A percentile compares a stretch with the other conserved stretches of the same genome.
Evolutionary conservation across 805 yeast genomes (phyloP).

Genomic region (Blastobotrys americana): DNA sequence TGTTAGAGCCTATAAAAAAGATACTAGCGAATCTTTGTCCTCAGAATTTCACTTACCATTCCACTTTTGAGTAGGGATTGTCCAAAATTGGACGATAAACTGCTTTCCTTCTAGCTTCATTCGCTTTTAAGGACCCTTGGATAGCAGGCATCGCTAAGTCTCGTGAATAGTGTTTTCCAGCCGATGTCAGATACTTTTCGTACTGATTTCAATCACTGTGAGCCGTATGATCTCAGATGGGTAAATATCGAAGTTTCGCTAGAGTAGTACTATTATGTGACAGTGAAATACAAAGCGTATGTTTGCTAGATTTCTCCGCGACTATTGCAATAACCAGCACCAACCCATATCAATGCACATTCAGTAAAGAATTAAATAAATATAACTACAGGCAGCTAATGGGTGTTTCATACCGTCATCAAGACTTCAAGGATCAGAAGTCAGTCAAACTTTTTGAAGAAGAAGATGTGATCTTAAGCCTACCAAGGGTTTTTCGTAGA

Average conservation of each 20-base stretch:
- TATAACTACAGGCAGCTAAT: background rate
- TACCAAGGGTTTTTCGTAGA: background rate
- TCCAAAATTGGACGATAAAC: slow-evolving; percentile 25
- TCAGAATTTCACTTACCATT: too few relatives aligned
- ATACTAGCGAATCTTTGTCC: too few relatives aligned
- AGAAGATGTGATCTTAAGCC: background rate
- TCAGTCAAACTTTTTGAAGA: background rate
- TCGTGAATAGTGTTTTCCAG: too few relatives aligned
- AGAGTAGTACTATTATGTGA: background rate
- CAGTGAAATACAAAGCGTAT: background rate
- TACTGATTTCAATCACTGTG: too few relatives aligned
- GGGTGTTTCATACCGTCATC: background rate
- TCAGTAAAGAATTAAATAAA: background rate
- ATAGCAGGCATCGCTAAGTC: too few relatives aligned
- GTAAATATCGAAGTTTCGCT: background rate
- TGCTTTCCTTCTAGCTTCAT: slow-evolving; percentile 13
- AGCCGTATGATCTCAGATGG: too few relatives aligned
- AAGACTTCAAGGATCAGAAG: too few relatives aligned
- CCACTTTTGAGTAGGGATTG: slow-evolving; percentile 20
- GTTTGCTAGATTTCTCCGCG: too few relatives aligned
- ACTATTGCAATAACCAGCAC: too few relatives aligned
- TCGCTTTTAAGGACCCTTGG: slow-evolving; percentile 8
- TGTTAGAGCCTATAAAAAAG: too few relatives aligned
- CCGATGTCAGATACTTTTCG: too few relatives aligned
- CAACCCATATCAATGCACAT: too few relatives aligned